A percentile compares a stretch with the other conserved stretches of the same genome.
phyloP scores from a whole-genome alignment of 176 grass and related monocot genomes.

The Ensete glaucum region DNA sequence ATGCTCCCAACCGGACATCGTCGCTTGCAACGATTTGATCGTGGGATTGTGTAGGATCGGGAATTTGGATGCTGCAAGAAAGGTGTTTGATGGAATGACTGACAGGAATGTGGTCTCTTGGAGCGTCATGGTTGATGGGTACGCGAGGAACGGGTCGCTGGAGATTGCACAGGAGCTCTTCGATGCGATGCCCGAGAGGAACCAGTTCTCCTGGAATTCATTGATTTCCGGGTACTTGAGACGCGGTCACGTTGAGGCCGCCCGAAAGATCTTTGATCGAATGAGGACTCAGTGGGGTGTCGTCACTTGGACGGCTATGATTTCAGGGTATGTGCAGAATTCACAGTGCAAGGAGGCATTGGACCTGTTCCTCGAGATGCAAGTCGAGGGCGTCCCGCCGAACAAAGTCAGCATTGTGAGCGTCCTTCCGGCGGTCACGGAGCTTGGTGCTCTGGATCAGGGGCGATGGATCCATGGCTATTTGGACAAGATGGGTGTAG shows the following conservation, averaged over 20 bases:
- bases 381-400: slow-evolving; percentile 1
- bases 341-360: slow-evolving; percentile 8
- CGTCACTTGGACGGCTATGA: slow-evolving; percentile 21
- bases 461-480: slow-evolving; percentile 16
- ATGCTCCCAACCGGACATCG: neutral
- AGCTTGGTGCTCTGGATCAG: slow-evolving; percentile 17
- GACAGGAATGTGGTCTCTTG: slow-evolving; percentile 25
- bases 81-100: slow-evolving; percentile 8
- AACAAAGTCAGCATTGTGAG: slow-evolving; percentile 17
- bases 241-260: slow-evolving; percentile 1
- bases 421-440: slow-evolving; percentile 13
- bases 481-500: slow-evolving; percentile 6
- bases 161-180: slow-evolving; percentile 15
- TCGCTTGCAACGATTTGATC: slow-evolving; percentile 18
- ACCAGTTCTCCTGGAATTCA: slow-evolving; percentile 19
- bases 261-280: slow-evolving; percentile 14
- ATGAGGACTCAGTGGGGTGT: slow-evolving; percentile 1
- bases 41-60: slow-evolving; percentile 3
- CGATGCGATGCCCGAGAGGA: slow-evolving; percentile 18
- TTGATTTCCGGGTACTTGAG: slow-evolving; percentile 23
- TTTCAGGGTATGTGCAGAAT: slow-evolving; percentile 13
- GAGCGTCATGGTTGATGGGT: slow-evolving; percentile 21
- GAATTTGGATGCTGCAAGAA: slow-evolving; percentile 4
- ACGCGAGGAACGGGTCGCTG: slow-evolving; percentile 8
- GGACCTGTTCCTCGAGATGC: slow-evolving; percentile 17